A percentile compares a stretch with the other conserved stretches of the same genome.
Conservation (phyloP, 1,139 yeast genomes). For the Lodderomyces jiufengensis region DNA sequence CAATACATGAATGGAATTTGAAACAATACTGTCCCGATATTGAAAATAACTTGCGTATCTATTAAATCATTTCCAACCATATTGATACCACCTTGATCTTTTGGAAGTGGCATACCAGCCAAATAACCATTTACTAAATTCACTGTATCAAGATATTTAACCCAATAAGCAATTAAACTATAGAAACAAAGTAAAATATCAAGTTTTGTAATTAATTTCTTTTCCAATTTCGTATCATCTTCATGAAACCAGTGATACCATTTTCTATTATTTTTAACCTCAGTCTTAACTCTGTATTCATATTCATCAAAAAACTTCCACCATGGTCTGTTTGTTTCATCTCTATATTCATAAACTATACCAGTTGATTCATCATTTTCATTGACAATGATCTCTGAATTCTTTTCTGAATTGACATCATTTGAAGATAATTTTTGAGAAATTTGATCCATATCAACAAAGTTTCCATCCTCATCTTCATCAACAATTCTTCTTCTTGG, state of each 20-base stretch:
- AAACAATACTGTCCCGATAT: conserved; percentile 55
- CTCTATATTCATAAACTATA: conserved; percentile 44
- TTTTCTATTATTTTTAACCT: conserved; percentile 35
- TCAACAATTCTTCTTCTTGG: conserved; percentile 47
- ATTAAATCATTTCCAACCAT: conserved; percentile 68
- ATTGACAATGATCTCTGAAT: neutral
- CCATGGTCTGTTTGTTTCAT: conserved; percentile 62
- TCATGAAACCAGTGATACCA: conserved; percentile 69
- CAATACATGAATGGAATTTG: conserved; percentile 49
- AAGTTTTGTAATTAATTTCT: conserved; percentile 53
- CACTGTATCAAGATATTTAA: conserved; percentile 62
- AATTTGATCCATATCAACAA: conserved; percentile 7
- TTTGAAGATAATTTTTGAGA: conserved; percentile 1
- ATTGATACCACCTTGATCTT: conserved; percentile 45
- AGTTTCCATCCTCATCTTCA: conserved; percentile 17
- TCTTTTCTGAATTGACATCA: conserved; percentile 1
- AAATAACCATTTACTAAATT: conserved; percentile 67
- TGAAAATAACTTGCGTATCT: conserved; percentile 55
- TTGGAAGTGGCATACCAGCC: conserved; percentile 43
- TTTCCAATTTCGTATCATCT: conserved; percentile 52
- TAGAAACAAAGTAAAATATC: conserved; percentile 60
- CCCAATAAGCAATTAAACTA: conserved; percentile 66
- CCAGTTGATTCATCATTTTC: neutral
- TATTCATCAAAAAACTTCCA: conserved; percentile 62
- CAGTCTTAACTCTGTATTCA: conserved; percentile 48